Evolutionary conservation across 208 protist genomes (phyloP), one percentile per base, ranked within the genome.

Genomic region (Trypanosoma grayi): DNA sequence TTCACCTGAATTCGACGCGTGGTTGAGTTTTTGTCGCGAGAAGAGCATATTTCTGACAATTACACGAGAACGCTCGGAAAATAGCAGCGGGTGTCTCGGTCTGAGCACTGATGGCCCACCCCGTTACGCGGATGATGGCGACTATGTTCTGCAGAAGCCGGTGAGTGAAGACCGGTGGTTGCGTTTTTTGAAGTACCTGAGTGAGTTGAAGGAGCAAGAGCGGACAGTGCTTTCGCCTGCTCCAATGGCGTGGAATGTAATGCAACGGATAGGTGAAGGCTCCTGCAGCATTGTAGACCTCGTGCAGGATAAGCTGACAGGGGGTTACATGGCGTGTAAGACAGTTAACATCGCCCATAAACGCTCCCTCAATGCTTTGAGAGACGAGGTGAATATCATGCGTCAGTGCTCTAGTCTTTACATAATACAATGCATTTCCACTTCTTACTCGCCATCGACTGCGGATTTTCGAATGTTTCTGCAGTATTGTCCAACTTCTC

Each of bases 301-400:
- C 13, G 75, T 76, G 16, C 69, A 54, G 10, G 75, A 81, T 53
- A 59, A 63, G 13, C 31, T 75, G 6, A 81, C 69, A 14, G 60
- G 48, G 5, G 68, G 69, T 16, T 53, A 69, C 11, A 64, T 75
- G 61, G 69, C 55, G 11, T 57, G 68, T 34, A 81, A 81, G 55
- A 81, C 64, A 31, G 65, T 80, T 9, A 61, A 54, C 41, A n/a
- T 81, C 2, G 52, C 47, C 1, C 16, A 43, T 39, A 53, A 50
- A 16, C 52, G 60, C 8, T 47, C 56, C 27, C 52, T 66, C 2
- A 46, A 46, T 14, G 16, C 27, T 7, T 16, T 65, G 16, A 40
- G 47, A 13, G 58, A 46, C 22, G 75, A 77, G 52, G 78, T 88
- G 53, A 70, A 84, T 39, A 73, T 73, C 39, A 79, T 91, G 53